Evolutionary conservation across 2,329 filamentous ascomycete species (phyloP), one percentile per base, ranked within the genome.

Genomic region (Ophiostoma sp.): DNA sequence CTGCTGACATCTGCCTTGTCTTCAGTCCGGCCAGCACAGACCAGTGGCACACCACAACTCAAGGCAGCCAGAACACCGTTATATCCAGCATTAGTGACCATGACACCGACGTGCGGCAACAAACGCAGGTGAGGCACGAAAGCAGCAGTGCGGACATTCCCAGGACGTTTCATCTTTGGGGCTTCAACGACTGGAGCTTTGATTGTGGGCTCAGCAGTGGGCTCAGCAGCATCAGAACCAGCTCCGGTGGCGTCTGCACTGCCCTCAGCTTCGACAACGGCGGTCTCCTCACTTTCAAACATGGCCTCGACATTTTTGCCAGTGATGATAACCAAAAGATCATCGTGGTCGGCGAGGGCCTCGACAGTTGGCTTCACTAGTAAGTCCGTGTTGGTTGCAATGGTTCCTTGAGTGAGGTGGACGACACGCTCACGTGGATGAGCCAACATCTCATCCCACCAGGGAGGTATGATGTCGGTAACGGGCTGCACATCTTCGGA

Each of bases 31-130:
- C 76, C 77, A 1, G 77, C 77, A 45, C 76, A 78, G 0, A 78
- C 75, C 0, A 78, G 70, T 19, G 77, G 77, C 0, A 78, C 76
- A 25, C 77, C 77, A 42, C 74, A 75, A 25, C 36, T 59, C n/a
- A 78, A 70, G 0, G 76, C 77, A 0, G 73, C 72, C 1, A 77
- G 73, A 0, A 76, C 76, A 2, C 75, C 75, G 39, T 74, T 75
- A 64, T 78, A 78, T 17, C 76, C 76, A 17, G 74, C 77, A 61
- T 78, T 77, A 17, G 75, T 77, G 3, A 77, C 75, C 75, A 78
- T 75, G 42, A 74, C 72, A 57, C 74, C 76, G 3, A 77, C 77
- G n/a, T 78, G 75, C 5, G 77, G 77, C 2, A 78, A 61, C 0
- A 78, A 74, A 15, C 66, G 73, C 11, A 75, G 70, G 42, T 76